Conservation (phyloP, 768 basidiomycete species). For the Russula olivacea region DNA sequence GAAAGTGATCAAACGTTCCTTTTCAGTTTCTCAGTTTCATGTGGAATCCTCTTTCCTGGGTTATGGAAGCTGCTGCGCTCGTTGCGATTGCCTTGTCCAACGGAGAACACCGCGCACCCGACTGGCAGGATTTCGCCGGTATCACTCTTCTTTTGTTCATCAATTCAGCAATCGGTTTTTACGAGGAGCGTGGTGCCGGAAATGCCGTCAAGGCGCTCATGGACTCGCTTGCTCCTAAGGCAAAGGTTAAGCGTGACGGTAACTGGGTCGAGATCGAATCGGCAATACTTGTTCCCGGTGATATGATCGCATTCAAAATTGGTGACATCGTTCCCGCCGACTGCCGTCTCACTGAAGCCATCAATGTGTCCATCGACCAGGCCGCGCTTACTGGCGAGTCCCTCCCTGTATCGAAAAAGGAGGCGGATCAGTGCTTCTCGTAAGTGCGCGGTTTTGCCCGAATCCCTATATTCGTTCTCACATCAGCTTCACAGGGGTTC, state of each 20-base stretch:
- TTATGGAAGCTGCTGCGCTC: conserved; percentile 95
- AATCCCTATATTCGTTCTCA: conserved; percentile 16
- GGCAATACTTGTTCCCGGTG: conserved; percentile 84
- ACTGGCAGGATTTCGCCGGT: conserved; percentile 98
- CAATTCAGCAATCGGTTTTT: conserved; percentile 98
- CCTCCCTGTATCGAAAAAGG: conserved; percentile 86
- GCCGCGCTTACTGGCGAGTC: conserved; percentile 98
- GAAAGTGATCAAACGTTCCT: not conserved
- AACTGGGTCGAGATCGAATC: conserved; percentile 90
- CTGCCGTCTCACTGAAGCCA: conserved; percentile 91
- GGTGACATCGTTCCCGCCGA: conserved; percentile 98
- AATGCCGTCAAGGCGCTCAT: conserved; percentile 99
- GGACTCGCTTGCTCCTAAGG: conserved; percentile 98
- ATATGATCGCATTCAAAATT: conserved; percentile 97
- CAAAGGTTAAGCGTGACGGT: conserved; percentile 84
- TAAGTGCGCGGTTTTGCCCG: conserved; percentile 39
- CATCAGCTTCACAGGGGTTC: conserved; percentile 58
- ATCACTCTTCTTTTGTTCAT: conserved; percentile 86
- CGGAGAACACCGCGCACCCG: conserved; percentile 77
- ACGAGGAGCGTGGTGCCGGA: conserved; percentile 94
- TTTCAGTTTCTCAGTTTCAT: conserved; percentile 87
- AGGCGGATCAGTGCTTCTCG: conserved; percentile 97
- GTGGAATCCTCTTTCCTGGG: conserved; percentile 99
- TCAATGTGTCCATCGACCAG: conserved; percentile 98
- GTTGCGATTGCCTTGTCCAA: conserved; percentile 96